Base-by-base conservation (phyloP, 441 rosid genomes). In the Metrosideros polymorpha region DNA sequence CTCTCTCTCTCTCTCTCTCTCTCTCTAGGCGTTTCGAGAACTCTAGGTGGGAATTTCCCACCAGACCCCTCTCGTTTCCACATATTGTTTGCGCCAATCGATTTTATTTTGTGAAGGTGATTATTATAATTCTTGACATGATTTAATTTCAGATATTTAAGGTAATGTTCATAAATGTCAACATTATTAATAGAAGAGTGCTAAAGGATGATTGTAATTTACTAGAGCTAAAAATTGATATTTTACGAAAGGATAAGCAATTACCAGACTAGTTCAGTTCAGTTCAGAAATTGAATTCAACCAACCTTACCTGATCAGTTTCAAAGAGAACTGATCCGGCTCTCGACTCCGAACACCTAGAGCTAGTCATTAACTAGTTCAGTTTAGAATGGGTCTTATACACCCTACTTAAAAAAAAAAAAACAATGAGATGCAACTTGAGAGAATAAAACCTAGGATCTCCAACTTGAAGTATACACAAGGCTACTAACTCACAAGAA, bases 211-310 rank as follows among this genome's bases (percentile, higher is more conserved):
- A 0, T 32, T 18, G 76, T 8, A 32, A 32, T 17, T 32, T 32
- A 17, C 2, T 0, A 32, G 12, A 8, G 1, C 12, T 8, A 0
- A 63, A 63, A 63, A 1, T 5, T 4, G 9, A 4, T 25, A 30
- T 15, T 30, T 30, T 63, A 30, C 0, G 0, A 8, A 17, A 63
- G 12, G 6, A 63, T 2, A 24, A 17, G 25, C 12, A 32, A 32
- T 50, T 6, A 4, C 0, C 3, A 0, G 1, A 17, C 0, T 0
- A 0, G 1, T 2, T 66, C 27, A 4, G 9, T 4, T 32, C 3
- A 1, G 0, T 0, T 2, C n/a, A n/a, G n/a, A n/a, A n/a, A 35
- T 18, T 1, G 14, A 9, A 32, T 29, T 12, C 2, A 29, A 59
- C 4, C 2, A 3, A 2, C 4, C 7, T 12, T n/a, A 57, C 3